Conservation (phyloP, 805 yeast genomes). For the Wickerhamomyces silvicola region DNA sequence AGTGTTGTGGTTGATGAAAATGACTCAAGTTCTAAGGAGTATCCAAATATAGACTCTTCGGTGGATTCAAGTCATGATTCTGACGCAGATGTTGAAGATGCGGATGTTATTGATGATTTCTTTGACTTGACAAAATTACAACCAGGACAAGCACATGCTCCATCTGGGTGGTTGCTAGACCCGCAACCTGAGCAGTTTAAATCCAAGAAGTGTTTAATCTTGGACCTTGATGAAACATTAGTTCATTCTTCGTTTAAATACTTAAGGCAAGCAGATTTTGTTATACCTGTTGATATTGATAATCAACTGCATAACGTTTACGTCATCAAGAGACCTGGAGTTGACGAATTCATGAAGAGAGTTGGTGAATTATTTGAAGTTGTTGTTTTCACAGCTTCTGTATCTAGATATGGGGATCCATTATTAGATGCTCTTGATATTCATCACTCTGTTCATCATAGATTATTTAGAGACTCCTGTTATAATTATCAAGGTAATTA, state of each 20-base stretch:
- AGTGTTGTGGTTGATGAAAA: neutral
- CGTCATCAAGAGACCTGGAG: slow-evolving; percentile 97
- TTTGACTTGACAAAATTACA: slow-evolving; percentile 60
- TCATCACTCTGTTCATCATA: slow-evolving; percentile 73
- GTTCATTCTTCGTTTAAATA: slow-evolving; percentile 94
- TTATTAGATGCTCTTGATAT: slow-evolving; percentile 80
- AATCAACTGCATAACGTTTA: slow-evolving; percentile 88
- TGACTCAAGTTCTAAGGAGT: neutral
- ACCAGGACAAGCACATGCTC: slow-evolving; percentile 63
- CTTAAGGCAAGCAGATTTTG: slow-evolving; percentile 89
- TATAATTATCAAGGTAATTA: slow-evolving; percentile 91
- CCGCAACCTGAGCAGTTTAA: slow-evolving; percentile 42
- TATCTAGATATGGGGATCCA: slow-evolving; percentile 94
- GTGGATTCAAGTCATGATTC: slow-evolving; percentile 11
- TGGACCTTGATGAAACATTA: slow-evolving; percentile 92
- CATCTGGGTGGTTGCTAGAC: slow-evolving; percentile 61
- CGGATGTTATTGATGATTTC: slow-evolving; percentile 29
- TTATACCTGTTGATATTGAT: slow-evolving; percentile 95
- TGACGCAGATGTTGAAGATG: slow-evolving; percentile 20
- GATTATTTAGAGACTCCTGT: slow-evolving; percentile 92
- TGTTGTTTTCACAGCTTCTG: slow-evolving; percentile 95
- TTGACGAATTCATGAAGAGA: slow-evolving; percentile 78
- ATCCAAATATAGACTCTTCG: neutral
- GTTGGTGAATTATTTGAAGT: slow-evolving; percentile 90
- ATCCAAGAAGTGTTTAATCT: slow-evolving; percentile 76